Evolutionary conservation across 2,329 filamentous ascomycete species (phyloP).

Genomic region (Talaromyces sp.): DNA sequence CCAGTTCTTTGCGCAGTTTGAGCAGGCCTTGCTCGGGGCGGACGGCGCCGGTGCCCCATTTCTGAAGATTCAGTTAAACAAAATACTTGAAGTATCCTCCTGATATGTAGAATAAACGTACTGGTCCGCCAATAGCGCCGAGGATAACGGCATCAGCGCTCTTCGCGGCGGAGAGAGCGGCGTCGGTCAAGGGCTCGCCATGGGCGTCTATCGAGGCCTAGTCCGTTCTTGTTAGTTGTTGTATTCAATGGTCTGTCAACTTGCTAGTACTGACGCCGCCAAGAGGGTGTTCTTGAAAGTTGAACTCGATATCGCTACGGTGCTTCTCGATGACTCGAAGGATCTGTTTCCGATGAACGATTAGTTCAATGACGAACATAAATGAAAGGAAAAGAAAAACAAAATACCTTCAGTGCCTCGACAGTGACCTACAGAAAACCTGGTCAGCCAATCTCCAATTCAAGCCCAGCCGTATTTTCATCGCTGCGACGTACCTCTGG

Average conservation of each 20-base stretch:
- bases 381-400: neutral
- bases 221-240: neutral
- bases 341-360: slow-evolving; percentile 47
- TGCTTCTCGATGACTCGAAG: slow-evolving; percentile 71
- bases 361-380: neutral
- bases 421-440: slow-evolving; percentile 59
- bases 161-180: slow-evolving; percentile 76
- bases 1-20: slow-evolving; percentile 84
- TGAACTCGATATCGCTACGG: slow-evolving; percentile 70
- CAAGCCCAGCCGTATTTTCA: neutral
- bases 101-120: slow-evolving; percentile 31
- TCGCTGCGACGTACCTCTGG: slow-evolving; percentile 59
- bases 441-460: neutral
- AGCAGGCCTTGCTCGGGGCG: slow-evolving; percentile 92
- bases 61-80: slow-evolving; percentile 31
- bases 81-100: neutral
- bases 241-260: neutral
- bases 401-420: slow-evolving; percentile 73
- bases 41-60: slow-evolving; percentile 88
- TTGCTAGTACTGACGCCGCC: slow-evolving; percentile 66
- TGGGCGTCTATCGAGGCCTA: slow-evolving; percentile 84
- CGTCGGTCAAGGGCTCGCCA: slow-evolving; percentile 72
- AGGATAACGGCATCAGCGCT: slow-evolving; percentile 83
- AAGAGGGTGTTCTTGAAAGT: slow-evolving; percentile 82
- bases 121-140: slow-evolving; percentile 88